Evolutionary conservation across 345 rosid genomes (phyloP).

Genomic region (Eucalyptus brandiana): DNA sequence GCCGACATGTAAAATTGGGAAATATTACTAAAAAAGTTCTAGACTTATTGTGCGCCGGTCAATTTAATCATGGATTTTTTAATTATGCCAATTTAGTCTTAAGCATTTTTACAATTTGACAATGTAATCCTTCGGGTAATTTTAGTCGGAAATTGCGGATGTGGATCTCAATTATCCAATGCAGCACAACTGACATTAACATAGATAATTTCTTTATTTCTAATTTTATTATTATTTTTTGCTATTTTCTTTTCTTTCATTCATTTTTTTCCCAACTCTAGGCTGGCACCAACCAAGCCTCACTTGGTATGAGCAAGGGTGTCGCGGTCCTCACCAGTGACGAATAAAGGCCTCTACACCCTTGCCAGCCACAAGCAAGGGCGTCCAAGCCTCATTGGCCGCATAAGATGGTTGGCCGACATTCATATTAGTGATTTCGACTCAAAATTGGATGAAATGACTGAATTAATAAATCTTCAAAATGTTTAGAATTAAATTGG

Average conservation of each 20-base stretch:
- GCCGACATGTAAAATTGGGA: not conserved
- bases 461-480: too few species aligned
- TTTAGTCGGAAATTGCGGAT: fast-evolving
- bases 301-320: not conserved
- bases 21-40: too few species aligned
- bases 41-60: fast-evolving
- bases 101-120: not conserved
- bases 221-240: not conserved
- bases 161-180: too few species aligned
- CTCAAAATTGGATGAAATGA: too few species aligned
- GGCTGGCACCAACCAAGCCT: fast-evolving
- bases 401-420: too few species aligned
- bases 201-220: not conserved
- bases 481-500: too few species aligned
- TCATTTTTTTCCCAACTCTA: fast-evolving
- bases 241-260: not conserved
- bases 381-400: too few species aligned
- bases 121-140: fast-evolving
- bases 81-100: too few species aligned
- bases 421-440: fast-evolving
- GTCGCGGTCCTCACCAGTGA: fast-evolving
- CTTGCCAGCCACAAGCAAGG: fast-evolving
- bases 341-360: not conserved
- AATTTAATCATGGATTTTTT: too few species aligned
- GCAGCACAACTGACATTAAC: fast-evolving